Evolutionary conservation across 2,329 filamentous ascomycete genomes (phyloP).

Genomic region (Mycosphaerelloides madeirae): DNA sequence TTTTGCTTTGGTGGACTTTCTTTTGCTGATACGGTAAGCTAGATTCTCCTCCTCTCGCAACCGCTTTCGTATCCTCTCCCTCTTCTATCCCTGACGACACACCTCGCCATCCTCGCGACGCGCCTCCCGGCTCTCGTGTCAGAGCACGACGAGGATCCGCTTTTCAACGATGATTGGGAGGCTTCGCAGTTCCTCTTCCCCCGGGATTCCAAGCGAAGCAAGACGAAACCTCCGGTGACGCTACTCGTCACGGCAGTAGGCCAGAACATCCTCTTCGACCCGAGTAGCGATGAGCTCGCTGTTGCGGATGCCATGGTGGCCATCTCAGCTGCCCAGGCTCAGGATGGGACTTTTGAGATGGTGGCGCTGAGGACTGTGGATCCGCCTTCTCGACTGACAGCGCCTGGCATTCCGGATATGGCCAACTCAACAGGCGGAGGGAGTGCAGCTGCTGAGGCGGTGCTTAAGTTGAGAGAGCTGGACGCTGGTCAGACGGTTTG

Average conservation of each 20-base stretch:
- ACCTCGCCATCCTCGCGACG: conserved; percentile 85
- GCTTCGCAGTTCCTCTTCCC: conserved; percentile 74
- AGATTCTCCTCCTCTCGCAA: conserved; percentile 91
- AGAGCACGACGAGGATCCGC: conserved; percentile 87
- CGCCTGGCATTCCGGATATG: conserved; percentile 45
- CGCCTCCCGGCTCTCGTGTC: conserved; percentile 80
- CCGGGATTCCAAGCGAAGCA: conserved; percentile 22
- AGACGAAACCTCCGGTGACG: conserved; percentile 71
- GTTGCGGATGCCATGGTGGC: conserved; percentile 88
- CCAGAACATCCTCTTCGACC: conserved; percentile 89
- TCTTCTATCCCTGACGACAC: conserved; percentile 84
- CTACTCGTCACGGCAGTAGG: conserved; percentile 83
- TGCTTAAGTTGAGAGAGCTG: conserved; percentile 45
- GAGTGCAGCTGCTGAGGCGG: conserved; percentile 36
- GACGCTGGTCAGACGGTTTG: conserved; percentile 60
- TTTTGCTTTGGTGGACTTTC: background rate
- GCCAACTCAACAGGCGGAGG: conserved; percentile 44
- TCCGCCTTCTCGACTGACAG: conserved; percentile 46
- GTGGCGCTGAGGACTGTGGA: conserved; percentile 47
- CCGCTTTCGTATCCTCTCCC: conserved; percentile 90
- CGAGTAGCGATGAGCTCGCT: conserved; percentile 81
- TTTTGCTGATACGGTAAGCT: conserved; percentile 4
- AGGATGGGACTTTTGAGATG: conserved; percentile 25
- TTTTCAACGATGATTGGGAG: conserved; percentile 98
- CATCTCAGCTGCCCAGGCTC: conserved; percentile 61